Conservation (phyloP, 1,284 basidiomycete species). For the Rhodotorula sp. region DNA sequence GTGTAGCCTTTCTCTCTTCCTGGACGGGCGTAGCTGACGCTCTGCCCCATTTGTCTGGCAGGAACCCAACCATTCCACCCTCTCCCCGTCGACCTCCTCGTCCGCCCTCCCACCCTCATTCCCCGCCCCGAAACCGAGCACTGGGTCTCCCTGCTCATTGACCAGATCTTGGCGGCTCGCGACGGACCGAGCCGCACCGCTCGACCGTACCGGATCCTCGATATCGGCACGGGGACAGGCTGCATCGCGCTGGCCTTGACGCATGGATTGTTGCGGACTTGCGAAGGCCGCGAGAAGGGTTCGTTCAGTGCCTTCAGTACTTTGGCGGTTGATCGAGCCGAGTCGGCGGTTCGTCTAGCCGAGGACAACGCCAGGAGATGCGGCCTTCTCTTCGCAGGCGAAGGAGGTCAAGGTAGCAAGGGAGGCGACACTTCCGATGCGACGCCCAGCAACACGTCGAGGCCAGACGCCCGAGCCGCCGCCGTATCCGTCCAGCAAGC, state of each 20-base stretch:
- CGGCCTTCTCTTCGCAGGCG: slow-evolving; percentile 34
- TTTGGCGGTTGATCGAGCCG: slow-evolving; percentile 70
- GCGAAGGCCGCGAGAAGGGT: neutral
- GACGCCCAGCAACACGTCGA: neutral
- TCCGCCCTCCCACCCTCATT: slow-evolving; percentile 76
- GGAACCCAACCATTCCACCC: slow-evolving; percentile 85
- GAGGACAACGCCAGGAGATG: slow-evolving; percentile 63
- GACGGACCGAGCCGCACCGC: neutral
- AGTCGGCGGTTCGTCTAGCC: slow-evolving; percentile 67
- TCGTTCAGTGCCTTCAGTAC: slow-evolving; percentile 47
- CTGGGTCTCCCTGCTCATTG: slow-evolving; percentile 54
- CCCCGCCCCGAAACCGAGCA: slow-evolving; percentile 89
- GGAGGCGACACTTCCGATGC: too few relatives aligned
- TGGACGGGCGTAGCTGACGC: neutral
- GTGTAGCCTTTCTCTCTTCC: slow-evolving; percentile 39
- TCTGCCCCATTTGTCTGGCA: slow-evolving; percentile 46
- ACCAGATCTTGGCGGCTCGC: slow-evolving; percentile 17
- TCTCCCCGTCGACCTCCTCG: slow-evolving; percentile 60
- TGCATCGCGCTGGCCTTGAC: slow-evolving; percentile 67
- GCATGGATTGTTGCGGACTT: neutral
- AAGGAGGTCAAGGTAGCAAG: too few relatives aligned
- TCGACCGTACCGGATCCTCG: slow-evolving; percentile 57
- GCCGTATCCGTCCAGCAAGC: slow-evolving; percentile 44
- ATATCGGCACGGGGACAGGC: slow-evolving; percentile 85
- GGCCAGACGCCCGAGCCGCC: slow-evolving; percentile 18